A percentile compares a stretch with the other conserved stretches of the same genome.
Conservation (phyloP, 148 eudicot species). For the Fallopia convolvulus region DNA sequence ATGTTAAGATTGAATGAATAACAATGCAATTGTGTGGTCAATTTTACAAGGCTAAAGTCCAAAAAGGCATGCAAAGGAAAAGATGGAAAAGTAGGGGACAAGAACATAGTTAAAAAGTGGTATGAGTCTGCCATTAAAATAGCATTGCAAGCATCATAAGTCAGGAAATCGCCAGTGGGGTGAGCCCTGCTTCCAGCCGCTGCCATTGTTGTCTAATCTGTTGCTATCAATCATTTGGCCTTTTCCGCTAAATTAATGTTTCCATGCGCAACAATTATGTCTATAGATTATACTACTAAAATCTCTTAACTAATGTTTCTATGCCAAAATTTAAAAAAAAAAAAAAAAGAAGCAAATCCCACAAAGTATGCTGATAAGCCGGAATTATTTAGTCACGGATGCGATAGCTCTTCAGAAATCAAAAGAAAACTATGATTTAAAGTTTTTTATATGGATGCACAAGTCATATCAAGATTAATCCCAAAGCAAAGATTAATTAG, state of each 20-base stretch:
- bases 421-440: no score
- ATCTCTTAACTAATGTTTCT: slow-evolving; percentile 1
- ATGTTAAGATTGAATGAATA: background rate
- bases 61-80: background rate
- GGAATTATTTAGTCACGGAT: background rate
- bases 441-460: background rate
- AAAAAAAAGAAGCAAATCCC: background rate
- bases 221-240: background rate
- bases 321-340: background rate
- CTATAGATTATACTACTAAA: background rate
- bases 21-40: background rate
- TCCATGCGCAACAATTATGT: slow-evolving; percentile 8
- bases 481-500: background rate
- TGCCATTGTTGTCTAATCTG: background rate
- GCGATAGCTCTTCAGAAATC: no score
- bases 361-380: background rate
- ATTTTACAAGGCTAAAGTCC: background rate
- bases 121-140: slow-evolving; percentile 3
- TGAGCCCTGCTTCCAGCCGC: background rate
- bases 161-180: background rate
- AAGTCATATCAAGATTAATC: background rate
- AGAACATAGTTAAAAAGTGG: slow-evolving; percentile 1
- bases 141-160: background rate
- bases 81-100: background rate
- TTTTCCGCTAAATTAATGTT: background rate